Evolutionary conservation across 2,329 filamentous ascomycete species (phyloP).

Genomic region (Ceratocystis albifundus): DNA sequence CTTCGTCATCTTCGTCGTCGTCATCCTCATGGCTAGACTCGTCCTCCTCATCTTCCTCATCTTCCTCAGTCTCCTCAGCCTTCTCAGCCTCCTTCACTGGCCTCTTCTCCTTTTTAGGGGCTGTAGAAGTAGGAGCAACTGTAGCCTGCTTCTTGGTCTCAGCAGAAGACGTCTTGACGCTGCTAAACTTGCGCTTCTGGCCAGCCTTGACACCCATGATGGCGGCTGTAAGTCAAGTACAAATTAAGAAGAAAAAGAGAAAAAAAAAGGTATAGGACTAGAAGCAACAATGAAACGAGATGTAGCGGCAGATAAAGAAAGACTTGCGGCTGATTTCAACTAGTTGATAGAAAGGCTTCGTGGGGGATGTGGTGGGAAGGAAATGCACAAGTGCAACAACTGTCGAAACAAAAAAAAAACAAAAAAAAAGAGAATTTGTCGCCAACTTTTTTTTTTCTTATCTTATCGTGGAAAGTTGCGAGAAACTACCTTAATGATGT

Average conservation of each 20-base stretch:
- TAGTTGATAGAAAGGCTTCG: too few relatives aligned
- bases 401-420: too few relatives aligned
- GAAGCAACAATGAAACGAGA: neutral
- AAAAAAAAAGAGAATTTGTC: constrained; percentile 4
- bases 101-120: constrained; percentile 30
- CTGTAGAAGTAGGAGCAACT: constrained; percentile 25
- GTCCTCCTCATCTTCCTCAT: constrained; percentile 24
- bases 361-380: neutral
- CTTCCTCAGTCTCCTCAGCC: constrained; percentile 16
- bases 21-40: constrained; percentile 25
- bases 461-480: constrained; percentile 20
- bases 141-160: constrained; percentile 25
- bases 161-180: constrained; percentile 27
- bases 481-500: neutral
- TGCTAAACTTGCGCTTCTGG: constrained; percentile 33
- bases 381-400: neutral
- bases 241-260: constrained; percentile 11
- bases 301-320: constrained; percentile 9
- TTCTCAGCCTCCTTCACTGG: constrained; percentile 25
- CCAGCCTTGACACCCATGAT: constrained; percentile 25
- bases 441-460: constrained; percentile 25
- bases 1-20: constrained; percentile 25
- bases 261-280: neutral
- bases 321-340: too few relatives aligned
- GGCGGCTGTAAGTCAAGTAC: constrained; percentile 3